A percentile compares a stretch with the other conserved stretches of the same genome.
phyloP scores from a whole-genome alignment of 164 flowering plant species.

The Tinospora cordifolia region DNA sequence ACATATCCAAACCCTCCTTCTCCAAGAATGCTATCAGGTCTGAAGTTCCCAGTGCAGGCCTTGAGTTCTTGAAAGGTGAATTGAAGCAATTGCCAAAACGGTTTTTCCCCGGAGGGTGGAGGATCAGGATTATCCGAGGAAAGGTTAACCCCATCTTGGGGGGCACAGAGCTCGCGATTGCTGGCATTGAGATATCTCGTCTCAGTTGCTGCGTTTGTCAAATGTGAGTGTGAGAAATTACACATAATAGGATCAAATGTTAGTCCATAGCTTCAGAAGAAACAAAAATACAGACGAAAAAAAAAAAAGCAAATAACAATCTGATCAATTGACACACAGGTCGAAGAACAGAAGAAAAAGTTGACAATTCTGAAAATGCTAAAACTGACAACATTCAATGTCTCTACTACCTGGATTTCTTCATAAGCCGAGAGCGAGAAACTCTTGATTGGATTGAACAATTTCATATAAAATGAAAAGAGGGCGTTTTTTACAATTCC shows the following conservation, averaged over 20 bases:
- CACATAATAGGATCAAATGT: background rate
- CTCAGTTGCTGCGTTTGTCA: constrained; percentile 59
- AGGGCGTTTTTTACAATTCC: background rate
- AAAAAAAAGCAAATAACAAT: too few relatives aligned
- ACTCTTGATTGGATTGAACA: too few relatives aligned
- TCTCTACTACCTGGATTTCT: background rate
- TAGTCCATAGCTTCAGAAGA: constrained; percentile 1
- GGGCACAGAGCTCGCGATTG: constrained; percentile 64
- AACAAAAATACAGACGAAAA: background rate
- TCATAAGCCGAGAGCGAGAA: background rate
- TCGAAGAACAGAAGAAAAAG: background rate
- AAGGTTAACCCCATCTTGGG: constrained; percentile 50
- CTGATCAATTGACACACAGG: background rate
- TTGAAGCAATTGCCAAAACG: constrained; percentile 46
- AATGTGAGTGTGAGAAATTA: constrained; percentile 1
- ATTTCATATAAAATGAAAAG: too few relatives aligned
- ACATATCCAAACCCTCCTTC: constrained; percentile 97
- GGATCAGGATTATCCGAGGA: constrained; percentile 41
- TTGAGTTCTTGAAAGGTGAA: constrained; percentile 78
- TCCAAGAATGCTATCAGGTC: constrained; percentile 94
- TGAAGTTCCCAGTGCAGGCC: constrained; percentile 85
- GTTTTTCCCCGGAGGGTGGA: constrained; percentile 27
- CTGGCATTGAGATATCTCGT: constrained; percentile 88
- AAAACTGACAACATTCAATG: background rate
- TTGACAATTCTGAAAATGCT: background rate